These are phyloP conservation scores for Fagopyrum homotropicum DNA, from an alignment of 148 eudicot species.

Conservation along the genomic window DNA sequence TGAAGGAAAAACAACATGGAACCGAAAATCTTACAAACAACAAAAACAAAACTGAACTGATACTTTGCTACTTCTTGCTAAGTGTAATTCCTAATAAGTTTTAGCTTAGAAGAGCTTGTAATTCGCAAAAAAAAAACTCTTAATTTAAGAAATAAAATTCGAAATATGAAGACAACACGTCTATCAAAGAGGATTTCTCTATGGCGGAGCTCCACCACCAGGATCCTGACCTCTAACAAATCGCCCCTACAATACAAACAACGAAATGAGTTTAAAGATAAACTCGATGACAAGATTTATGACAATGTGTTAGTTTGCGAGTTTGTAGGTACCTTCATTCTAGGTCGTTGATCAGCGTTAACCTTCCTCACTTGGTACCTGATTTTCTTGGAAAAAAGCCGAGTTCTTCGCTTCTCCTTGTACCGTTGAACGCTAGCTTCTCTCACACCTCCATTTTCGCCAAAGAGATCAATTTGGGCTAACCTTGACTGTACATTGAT, in stretches of 20 bases:
- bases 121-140: neutral
- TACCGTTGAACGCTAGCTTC: slow-evolving; percentile 88
- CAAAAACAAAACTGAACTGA: neutral
- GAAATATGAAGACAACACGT: neutral
- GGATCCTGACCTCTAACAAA: slow-evolving; percentile 54
- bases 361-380: slow-evolving; percentile 87
- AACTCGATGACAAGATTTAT: no score
- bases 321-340: slow-evolving; percentile 57
- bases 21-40: neutral
- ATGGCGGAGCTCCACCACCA: neutral
- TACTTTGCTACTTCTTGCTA: neutral
- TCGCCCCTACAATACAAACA: slow-evolving; percentile 19
- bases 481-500: slow-evolving; percentile 44
- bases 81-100: neutral
- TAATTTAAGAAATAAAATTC: no score
- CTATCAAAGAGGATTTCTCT: neutral
- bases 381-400: slow-evolving; percentile 84
- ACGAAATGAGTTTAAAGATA: neutral
- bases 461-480: slow-evolving; percentile 72
- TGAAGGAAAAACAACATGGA: neutral
- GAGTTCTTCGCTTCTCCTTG: slow-evolving; percentile 77
- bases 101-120: neutral
- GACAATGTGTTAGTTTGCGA: no score
- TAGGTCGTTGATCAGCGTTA: slow-evolving; percentile 78
- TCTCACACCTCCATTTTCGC: slow-evolving; percentile 32